Conservation (phyloP, 352 stramenopile species). For the Phytophthora tubulina region DNA sequence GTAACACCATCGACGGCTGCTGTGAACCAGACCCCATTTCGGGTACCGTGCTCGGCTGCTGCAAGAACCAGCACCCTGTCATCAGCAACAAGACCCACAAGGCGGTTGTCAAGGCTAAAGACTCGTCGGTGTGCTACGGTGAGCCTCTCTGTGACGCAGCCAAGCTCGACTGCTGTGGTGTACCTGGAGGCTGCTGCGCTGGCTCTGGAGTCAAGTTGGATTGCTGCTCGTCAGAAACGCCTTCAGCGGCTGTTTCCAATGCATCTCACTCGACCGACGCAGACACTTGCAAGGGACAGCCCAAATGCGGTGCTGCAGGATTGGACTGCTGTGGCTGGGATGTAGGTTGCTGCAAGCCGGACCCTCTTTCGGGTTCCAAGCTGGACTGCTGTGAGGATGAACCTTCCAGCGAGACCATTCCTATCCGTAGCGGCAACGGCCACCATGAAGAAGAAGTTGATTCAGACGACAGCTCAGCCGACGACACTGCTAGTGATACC, state of each 20-base stretch:
- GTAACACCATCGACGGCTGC: conserved; percentile 77
- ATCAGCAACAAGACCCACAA: conserved; percentile 46
- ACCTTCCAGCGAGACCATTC: conserved; percentile 17
- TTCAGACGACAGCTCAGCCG: conserved; percentile 31
- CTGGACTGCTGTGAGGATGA: conserved; percentile 55
- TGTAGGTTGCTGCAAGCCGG: conserved; percentile 55
- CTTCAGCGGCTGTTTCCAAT: conserved; percentile 1
- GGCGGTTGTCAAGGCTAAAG: conserved; percentile 19
- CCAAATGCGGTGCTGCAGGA: conserved; percentile 48
- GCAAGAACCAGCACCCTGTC: conserved; percentile 62
- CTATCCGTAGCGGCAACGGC: conserved; percentile 24
- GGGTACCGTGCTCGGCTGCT: conserved; percentile 65
- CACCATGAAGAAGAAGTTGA: conserved; percentile 23
- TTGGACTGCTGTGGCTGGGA: conserved; percentile 58
- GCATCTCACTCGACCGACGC: conserved; percentile 18
- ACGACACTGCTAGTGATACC: conserved; percentile 10
- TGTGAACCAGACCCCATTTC: conserved; percentile 64
- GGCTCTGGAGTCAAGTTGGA: conserved; percentile 45
- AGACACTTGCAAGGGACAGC: conserved; percentile 50
- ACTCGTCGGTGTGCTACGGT: conserved; percentile 44
- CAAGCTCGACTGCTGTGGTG: conserved; percentile 57
- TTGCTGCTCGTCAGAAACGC: conserved; percentile 47
- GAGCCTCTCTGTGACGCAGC: conserved; percentile 54
- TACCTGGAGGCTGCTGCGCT: conserved; percentile 57
- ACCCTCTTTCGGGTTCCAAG: conserved; percentile 38